A percentile compares a stretch with the other conserved stretches of the same genome.
Evolutionary conservation across 345 rosid genomes (phyloP).

Genomic region (Trapa bicornis): DNA sequence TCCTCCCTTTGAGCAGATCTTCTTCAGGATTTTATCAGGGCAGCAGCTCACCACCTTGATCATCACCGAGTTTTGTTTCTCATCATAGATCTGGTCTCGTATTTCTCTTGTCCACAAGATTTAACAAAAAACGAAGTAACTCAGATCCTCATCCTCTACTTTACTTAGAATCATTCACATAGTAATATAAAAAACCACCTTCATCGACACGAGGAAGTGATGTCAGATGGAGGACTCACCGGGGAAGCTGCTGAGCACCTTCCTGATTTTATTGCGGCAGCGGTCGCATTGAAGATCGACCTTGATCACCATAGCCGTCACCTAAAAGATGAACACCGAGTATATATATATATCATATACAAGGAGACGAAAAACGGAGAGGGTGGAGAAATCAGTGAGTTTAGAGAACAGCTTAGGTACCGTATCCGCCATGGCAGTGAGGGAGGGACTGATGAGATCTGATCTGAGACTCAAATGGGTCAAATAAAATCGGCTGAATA

Average conservation of each 20-base stretch:
- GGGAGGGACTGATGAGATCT: background rate
- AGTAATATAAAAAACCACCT: too few species aligned
- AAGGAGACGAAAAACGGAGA: background rate
- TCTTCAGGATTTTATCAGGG: slow-evolving; percentile 19
- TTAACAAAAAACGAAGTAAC: background rate
- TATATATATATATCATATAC: background rate
- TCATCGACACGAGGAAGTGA: too few species aligned
- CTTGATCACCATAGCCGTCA: slow-evolving; percentile 17
- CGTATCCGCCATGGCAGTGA: background rate
- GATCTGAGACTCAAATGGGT: background rate
- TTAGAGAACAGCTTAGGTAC: background rate
- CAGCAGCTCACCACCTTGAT: slow-evolving; percentile 23
- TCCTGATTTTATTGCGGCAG: slow-evolving; percentile 30
- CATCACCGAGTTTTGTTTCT: slow-evolving; percentile 18
- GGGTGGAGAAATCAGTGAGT: background rate
- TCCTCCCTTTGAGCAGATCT: slow-evolving; percentile 23
- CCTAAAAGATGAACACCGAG: slow-evolving; percentile 9
- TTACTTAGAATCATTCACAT: too few species aligned
- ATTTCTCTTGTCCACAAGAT: slow-evolving; percentile 9
- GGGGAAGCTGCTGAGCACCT: slow-evolving; percentile 23
- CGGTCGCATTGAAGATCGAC: slow-evolving; percentile 26
- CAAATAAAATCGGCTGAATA: background rate
- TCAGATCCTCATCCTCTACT: slow-evolving; percentile 1
- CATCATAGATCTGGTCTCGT: slow-evolving; percentile 16
- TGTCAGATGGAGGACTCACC: slow-evolving; percentile 11